Evolutionary conservation across 345 rosid genomes (phyloP).

Genomic region (Boechera divaricarpa): DNA sequence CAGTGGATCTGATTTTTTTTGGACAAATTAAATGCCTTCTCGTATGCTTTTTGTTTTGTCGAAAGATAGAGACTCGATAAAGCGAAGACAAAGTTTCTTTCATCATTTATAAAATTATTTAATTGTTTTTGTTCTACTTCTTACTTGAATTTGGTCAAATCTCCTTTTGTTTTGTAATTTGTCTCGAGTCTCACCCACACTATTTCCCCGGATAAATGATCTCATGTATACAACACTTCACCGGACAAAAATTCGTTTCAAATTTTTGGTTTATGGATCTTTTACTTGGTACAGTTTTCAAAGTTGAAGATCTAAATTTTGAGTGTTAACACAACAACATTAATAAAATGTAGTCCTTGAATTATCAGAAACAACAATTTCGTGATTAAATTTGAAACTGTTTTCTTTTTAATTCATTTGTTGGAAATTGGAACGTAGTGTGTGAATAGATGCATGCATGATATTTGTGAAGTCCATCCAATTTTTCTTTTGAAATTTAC

Average conservation of each 20-base stretch:
- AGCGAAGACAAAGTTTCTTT: constrained; percentile 6
- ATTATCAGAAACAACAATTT: constrained; percentile 5
- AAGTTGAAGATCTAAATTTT: background rate
- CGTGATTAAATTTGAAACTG: background rate
- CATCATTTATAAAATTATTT: constrained; percentile 19
- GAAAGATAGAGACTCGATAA: constrained; percentile 31
- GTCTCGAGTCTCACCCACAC: constrained; percentile 34
- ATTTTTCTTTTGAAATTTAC: constrained; percentile 4
- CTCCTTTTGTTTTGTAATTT: constrained; percentile 29
- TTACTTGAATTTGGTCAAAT: constrained; percentile 31
- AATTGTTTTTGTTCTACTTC: background rate
- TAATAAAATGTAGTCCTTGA: background rate
- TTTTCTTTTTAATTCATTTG: constrained; percentile 32
- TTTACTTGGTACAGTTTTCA: background rate
- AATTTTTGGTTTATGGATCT: background rate
- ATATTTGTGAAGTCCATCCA: constrained; percentile 5
- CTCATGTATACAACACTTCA: background rate
- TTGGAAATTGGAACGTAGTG: constrained; percentile 18
- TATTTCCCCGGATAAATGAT: constrained; percentile 21
- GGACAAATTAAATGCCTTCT: constrained; percentile 30
- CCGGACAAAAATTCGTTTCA: background rate
- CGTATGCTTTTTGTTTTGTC: constrained; percentile 39
- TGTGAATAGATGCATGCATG: constrained; percentile 38
- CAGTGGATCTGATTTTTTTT: constrained; percentile 39
- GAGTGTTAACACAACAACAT: background rate